Base-by-base conservation (phyloP, 2,329 filamentous ascomycete genomes). In the Ophiocordyceps camponoti-saundersi region DNA sequence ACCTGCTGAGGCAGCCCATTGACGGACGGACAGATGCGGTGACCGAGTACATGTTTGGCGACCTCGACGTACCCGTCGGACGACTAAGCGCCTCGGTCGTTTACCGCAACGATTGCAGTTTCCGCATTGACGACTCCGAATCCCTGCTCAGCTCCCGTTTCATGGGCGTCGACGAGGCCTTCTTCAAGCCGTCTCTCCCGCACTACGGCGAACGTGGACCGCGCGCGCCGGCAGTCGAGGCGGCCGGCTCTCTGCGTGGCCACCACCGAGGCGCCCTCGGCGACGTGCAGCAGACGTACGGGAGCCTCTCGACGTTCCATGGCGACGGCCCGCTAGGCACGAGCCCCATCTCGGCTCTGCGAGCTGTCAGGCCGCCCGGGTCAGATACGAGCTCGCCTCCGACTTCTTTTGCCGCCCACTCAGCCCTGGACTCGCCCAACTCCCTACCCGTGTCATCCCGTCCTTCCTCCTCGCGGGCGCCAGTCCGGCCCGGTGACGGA, bases 121-220 rank as follows among this genome's bases (percentile, higher is more conserved):
- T 98, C 62, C 80, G 84, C 43, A 79, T 96, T 39, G 90, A 94
- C 56, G 87, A 95, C 62, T 84, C 88, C 0, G 92, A 96, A 63
- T 82, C 89, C 6, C 66, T 96, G 10, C 66, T 96, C 42, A 95
- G 89, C 65, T 95, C 90, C 15, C 82, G 87, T 30, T 95, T 96
- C 58, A 88, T 95, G 76, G 88, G 86, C 15, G 76, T 87, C 36
- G 89, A 95, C 59, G 88, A 95, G 59, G 79, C 85, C 50, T 85
- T 86, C 57, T 93, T 94, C 61, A 79, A 79, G 50, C 88, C 88
- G 10, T 89, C 86, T 1, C 64, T 92, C 18, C 73, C 78, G 6
- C 74, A 73, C 50, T 72, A 76, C 46, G 61, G 60, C 7, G 66
- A 67, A 26, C 64, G 54, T 16, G 36, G 36, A n/a, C 48, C 54